A percentile compares a stretch with the other conserved stretches of the same genome.
Conservation (phyloP, 441 rosid genomes). For the Isatis lusitanica region DNA sequence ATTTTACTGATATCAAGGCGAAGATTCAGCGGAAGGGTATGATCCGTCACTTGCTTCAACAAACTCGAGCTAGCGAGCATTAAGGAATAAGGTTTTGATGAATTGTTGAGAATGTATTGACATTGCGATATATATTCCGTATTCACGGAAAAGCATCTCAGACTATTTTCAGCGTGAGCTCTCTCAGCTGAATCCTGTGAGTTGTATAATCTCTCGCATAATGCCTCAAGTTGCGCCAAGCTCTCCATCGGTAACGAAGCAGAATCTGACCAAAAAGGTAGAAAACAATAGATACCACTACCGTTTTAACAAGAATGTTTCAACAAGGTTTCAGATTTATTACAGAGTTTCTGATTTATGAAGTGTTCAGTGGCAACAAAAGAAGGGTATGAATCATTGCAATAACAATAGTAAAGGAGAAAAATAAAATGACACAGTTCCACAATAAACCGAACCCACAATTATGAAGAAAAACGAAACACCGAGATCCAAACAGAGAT, state of each 20-base stretch:
- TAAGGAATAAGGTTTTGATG: slow-evolving; percentile 90
- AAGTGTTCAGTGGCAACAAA: slow-evolving; percentile 22
- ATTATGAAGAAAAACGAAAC: not conserved
- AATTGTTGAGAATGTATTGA: slow-evolving; percentile 97
- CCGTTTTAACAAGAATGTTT: slow-evolving; percentile 20
- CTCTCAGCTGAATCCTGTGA: slow-evolving; percentile 94
- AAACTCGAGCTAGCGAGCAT: slow-evolving; percentile 99
- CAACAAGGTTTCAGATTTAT: slow-evolving; percentile 3
- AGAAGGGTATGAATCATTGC: slow-evolving; percentile 27
- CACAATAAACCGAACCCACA: slow-evolving; percentile 3
- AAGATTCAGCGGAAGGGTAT: slow-evolving; percentile 78
- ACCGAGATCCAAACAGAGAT: slow-evolving; percentile 19
- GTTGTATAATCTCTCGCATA: slow-evolving; percentile 93
- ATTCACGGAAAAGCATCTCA: slow-evolving; percentile 89
- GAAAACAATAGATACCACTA: slow-evolving; percentile 40
- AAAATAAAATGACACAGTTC: slow-evolving; percentile 5
- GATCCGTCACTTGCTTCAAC: slow-evolving; percentile 97
- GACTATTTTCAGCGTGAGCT: slow-evolving; percentile 89
- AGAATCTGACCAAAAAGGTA: slow-evolving; percentile 34
- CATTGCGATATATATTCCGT: slow-evolving; percentile 94
- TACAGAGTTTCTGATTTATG: slow-evolving; percentile 17
- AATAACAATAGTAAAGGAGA: slow-evolving; percentile 14
- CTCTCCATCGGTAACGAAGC: slow-evolving; percentile 66
- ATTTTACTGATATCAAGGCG: slow-evolving; percentile 90
- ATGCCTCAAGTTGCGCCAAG: slow-evolving; percentile 92